phyloP scores from a whole-genome alignment of 2,329 filamentous ascomycete species.

The Xenosphaeropsis pyriputrescens region DNA sequence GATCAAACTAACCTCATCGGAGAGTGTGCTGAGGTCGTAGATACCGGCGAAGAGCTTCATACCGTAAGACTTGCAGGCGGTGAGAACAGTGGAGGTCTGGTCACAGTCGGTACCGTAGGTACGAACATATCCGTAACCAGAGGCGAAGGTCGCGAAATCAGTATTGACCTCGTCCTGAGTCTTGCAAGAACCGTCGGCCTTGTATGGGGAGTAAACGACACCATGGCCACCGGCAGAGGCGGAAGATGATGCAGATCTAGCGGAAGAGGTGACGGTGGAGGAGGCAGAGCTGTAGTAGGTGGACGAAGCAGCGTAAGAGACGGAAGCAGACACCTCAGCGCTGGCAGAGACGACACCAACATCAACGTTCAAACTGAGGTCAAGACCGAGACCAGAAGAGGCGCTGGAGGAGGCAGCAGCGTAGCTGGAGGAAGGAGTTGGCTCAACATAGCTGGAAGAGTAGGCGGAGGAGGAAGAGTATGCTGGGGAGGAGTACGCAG shows the following conservation, averaged over 20 bases:
- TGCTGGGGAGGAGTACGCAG: neutral
- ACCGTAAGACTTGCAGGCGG: constrained; percentile 45
- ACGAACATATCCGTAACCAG: constrained; percentile 48
- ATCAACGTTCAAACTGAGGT: neutral
- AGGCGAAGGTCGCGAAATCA: constrained; percentile 43
- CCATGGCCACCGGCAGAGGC: constrained; percentile 21
- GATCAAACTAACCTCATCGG: constrained; percentile 43
- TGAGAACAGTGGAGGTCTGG: constrained; percentile 47
- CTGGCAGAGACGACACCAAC: neutral
- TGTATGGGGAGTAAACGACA: constrained; percentile 44
- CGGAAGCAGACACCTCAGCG: neutral
- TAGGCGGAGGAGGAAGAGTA: too few species aligned
- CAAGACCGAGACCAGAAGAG: neutral
- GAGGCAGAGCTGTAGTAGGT: constrained; percentile 1
- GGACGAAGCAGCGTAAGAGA: neutral
- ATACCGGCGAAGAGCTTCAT: constrained; percentile 65
- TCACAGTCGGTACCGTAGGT: constrained; percentile 73
- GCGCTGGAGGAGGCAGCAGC: neutral
- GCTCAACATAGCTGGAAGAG: too few species aligned
- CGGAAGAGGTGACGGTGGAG: constrained; percentile 1
- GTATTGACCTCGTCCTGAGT: constrained; percentile 40
- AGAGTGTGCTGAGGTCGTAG: constrained; percentile 44
- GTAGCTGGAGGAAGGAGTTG: neutral
- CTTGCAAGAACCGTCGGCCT: constrained; percentile 48
- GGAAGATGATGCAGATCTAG: constrained; percentile 1